phyloP scores from a whole-genome alignment of 352 stramenopile species.

The Vaucheria bursata region DNA sequence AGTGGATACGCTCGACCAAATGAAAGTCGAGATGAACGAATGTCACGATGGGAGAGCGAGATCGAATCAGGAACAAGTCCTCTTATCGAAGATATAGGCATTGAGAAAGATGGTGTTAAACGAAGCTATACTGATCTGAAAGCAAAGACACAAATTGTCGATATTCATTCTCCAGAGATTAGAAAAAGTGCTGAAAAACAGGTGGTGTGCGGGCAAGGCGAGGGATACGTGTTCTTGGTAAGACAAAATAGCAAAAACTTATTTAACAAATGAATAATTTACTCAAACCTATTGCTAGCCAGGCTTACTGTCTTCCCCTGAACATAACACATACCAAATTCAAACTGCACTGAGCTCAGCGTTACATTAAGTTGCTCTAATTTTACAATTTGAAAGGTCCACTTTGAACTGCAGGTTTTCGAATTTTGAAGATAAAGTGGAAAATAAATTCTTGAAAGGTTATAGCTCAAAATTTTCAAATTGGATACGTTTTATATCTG shows the following conservation, averaged over 20 bases:
- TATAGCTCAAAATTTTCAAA: too few species aligned
- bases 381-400: too few species aligned
- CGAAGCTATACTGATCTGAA: not conserved
- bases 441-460: too few species aligned
- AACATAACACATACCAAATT: too few species aligned
- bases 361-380: too few species aligned
- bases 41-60: slow-evolving; percentile 6
- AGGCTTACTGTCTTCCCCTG: too few species aligned
- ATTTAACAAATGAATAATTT: too few species aligned
- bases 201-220: not conserved
- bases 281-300: too few species aligned
- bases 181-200: not conserved
- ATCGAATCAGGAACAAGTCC: slow-evolving; percentile 6
- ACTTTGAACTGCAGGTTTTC: too few species aligned
- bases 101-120: not conserved
- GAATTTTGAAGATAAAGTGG: too few species aligned
- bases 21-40: slow-evolving; percentile 1
- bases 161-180: not conserved
- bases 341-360: too few species aligned
- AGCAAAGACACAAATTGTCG: slow-evolving; percentile 1
- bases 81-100: not conserved
- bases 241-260: not conserved
- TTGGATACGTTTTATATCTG: too few species aligned
- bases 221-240: slow-evolving; percentile 2
- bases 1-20: not conserved